Conservation (phyloP, 495 filamentous ascomycete genomes). For the Aspergillus baeticus region DNA sequence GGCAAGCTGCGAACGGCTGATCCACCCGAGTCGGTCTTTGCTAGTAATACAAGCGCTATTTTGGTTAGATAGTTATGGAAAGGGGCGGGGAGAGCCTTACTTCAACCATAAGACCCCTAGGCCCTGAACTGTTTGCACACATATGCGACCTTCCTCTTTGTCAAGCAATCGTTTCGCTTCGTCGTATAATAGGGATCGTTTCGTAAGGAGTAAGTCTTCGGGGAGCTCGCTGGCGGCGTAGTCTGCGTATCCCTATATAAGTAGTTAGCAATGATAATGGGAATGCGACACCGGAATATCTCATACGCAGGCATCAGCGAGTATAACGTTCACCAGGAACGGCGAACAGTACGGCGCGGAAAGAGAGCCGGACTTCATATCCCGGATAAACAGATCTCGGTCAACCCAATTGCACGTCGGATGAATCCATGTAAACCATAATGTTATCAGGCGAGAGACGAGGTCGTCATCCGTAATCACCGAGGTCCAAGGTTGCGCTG, state of each 20-base stretch:
- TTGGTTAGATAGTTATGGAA: background rate
- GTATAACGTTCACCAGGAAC: conserved; percentile 45
- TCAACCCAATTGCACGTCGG: conserved; percentile 40
- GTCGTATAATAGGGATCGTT: conserved; percentile 24
- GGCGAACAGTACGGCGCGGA: conserved; percentile 36
- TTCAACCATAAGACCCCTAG: conserved; percentile 26
- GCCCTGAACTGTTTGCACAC: conserved; percentile 27
- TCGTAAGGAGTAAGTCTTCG: conserved; percentile 13
- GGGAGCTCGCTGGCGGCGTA: conserved; percentile 19
- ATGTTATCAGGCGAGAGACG: conserved; percentile 41
- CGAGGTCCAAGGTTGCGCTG: conserved; percentile 40
- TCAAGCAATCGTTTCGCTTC: conserved; percentile 31
- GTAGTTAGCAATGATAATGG: background rate
- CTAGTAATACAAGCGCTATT: conserved; percentile 31
- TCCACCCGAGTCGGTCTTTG: conserved; percentile 32
- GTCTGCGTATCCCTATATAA: conserved; percentile 23
- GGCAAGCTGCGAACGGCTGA: conserved; percentile 27
- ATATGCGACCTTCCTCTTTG: conserved; percentile 28
- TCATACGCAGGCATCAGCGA: conserved; percentile 35
- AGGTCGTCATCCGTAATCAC: conserved; percentile 38
- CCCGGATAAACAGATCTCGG: conserved; percentile 36
- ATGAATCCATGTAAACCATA: conserved; percentile 46
- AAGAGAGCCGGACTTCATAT: conserved; percentile 29
- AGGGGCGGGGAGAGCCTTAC: conserved; percentile 13
- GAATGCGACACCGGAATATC: background rate